Conservation (phyloP, 1,284 basidiomycete species). For the Ustilago loliicola region DNA sequence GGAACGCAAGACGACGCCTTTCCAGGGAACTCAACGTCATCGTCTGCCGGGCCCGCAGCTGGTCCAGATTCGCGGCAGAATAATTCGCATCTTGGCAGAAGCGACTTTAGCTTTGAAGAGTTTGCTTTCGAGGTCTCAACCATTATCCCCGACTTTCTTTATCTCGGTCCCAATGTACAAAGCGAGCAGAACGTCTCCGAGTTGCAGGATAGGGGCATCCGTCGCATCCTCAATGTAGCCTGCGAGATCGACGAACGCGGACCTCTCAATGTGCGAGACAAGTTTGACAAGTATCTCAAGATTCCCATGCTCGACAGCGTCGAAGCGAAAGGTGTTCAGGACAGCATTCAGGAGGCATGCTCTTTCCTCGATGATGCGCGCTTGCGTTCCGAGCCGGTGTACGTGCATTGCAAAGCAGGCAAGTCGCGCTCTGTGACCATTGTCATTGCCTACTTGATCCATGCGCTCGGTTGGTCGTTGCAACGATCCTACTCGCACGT, state of each 20-base stretch:
- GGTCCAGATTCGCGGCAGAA: not conserved
- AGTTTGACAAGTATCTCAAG: conserved; percentile 84
- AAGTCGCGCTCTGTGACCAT: conserved; percentile 96
- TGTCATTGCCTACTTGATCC: conserved; percentile 96
- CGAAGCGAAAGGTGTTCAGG: conserved; percentile 89
- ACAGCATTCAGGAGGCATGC: conserved; percentile 85
- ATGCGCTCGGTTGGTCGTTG: conserved; percentile 94
- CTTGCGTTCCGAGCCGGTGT: conserved; percentile 86
- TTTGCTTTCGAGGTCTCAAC: conserved; percentile 56
- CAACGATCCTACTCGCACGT: conserved; percentile 91
- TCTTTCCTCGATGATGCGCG: conserved; percentile 89
- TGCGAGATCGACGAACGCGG: conserved; percentile 74
- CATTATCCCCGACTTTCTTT: conserved; percentile 90
- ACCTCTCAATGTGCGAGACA: conserved; percentile 26
- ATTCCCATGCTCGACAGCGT: conserved; percentile 95
- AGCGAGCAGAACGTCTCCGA: conserved; percentile 80
- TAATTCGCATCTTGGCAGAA: conserved; percentile 10
- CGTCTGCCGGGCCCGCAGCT: not conserved
- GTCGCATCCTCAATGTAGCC: conserved; percentile 90
- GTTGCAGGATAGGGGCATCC: conserved; percentile 82
- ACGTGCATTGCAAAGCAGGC: conserved; percentile 96
- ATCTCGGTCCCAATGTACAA: conserved; percentile 88
- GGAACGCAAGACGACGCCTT: not conserved
- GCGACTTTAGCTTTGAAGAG: conserved; percentile 20
- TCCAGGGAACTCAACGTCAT: not conserved